Percentiles rank a stretch among this genome's conserved stretches.
Evolutionary conservation across 2,329 filamentous ascomycete species (phyloP).

Genomic region (Fusarium brevicatenulatum): DNA sequence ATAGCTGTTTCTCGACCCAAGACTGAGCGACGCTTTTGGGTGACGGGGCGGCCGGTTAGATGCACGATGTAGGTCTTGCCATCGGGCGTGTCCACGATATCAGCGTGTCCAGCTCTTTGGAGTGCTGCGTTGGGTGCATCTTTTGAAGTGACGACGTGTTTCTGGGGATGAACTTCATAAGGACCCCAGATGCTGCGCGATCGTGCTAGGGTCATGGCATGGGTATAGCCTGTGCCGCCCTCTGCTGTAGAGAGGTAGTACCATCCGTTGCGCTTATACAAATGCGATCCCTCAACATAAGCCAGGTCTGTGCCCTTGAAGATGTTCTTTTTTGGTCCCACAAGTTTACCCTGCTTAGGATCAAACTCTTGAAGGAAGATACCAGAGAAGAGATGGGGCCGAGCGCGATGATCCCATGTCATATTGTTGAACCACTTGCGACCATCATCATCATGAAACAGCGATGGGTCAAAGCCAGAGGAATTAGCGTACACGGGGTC

Average conservation of each 20-base stretch:
- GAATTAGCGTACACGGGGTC: slow-evolving; percentile 69
- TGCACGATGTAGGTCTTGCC: slow-evolving; percentile 66
- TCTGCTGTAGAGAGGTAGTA: slow-evolving; percentile 71
- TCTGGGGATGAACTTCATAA: slow-evolving; percentile 68
- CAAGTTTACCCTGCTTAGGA: slow-evolving; percentile 57
- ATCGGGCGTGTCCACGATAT: slow-evolving; percentile 64
- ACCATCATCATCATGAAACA: slow-evolving; percentile 68
- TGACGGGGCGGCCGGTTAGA: slow-evolving; percentile 61
- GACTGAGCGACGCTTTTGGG: slow-evolving; percentile 62
- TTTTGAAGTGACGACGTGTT: slow-evolving; percentile 66
- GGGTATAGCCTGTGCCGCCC: slow-evolving; percentile 69
- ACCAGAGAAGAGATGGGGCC: slow-evolving; percentile 62
- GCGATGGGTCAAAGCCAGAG: slow-evolving; percentile 70
- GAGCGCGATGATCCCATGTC: slow-evolving; percentile 64
- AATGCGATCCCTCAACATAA: slow-evolving; percentile 66
- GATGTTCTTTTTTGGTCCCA: slow-evolving; percentile 65
- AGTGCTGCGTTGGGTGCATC: slow-evolving; percentile 60
- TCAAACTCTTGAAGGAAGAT: slow-evolving; percentile 70
- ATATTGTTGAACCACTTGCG: slow-evolving; percentile 68
- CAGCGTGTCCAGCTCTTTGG: slow-evolving; percentile 64
- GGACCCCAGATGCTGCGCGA: slow-evolving; percentile 66
- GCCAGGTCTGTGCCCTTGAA: slow-evolving; percentile 65
- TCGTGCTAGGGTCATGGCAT: slow-evolving; percentile 69
- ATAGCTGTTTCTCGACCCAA: slow-evolving; percentile 66
- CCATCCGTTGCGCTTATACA: slow-evolving; percentile 67